A percentile compares a stretch with the other conserved stretches of the same genome.
Evolutionary conservation across 371 early-diverging fungal genomes (phyloP).

Genomic region (Fennellomyces sp.): DNA sequence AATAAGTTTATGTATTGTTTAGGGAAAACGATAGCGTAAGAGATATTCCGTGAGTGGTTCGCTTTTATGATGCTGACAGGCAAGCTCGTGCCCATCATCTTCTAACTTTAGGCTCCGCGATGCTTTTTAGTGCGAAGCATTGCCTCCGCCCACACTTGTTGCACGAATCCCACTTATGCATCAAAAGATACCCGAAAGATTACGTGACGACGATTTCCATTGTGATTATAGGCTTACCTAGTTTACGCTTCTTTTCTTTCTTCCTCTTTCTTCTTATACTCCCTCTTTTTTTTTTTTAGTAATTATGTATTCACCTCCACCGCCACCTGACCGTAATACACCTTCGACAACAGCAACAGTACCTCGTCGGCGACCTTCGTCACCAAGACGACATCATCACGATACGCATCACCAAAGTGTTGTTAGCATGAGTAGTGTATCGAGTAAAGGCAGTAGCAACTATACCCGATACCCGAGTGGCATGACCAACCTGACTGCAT

Average conservation of each 20-base stretch:
- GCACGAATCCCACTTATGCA: not conserved
- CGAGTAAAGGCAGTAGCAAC: slow-evolving; percentile 17
- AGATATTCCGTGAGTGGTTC: no score
- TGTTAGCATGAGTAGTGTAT: slow-evolving; percentile 18
- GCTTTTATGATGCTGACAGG: no score
- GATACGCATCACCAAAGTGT: slow-evolving; percentile 11
- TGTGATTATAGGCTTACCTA: not conserved
- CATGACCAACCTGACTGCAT: slow-evolving; percentile 10
- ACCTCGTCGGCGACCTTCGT: not conserved
- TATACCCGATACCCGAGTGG: slow-evolving; percentile 20
- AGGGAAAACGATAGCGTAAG: no score
- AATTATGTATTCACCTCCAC: not conserved
- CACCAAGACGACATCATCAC: not conserved
- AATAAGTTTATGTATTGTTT: no score
- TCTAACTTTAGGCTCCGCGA: no score
- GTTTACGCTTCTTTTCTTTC: not conserved
- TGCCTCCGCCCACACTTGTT: not conserved
- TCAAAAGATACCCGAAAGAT: not conserved
- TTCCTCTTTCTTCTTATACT: not conserved
- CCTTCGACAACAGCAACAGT: not conserved
- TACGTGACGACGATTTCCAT: not conserved
- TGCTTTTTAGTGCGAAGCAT: no score
- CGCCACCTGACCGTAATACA: not conserved
- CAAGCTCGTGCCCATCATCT: no score
- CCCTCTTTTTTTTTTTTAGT: not conserved